Evolutionary conservation across 768 basidiomycete species (phyloP).

Genomic region (Clitopilus hobsonii): DNA sequence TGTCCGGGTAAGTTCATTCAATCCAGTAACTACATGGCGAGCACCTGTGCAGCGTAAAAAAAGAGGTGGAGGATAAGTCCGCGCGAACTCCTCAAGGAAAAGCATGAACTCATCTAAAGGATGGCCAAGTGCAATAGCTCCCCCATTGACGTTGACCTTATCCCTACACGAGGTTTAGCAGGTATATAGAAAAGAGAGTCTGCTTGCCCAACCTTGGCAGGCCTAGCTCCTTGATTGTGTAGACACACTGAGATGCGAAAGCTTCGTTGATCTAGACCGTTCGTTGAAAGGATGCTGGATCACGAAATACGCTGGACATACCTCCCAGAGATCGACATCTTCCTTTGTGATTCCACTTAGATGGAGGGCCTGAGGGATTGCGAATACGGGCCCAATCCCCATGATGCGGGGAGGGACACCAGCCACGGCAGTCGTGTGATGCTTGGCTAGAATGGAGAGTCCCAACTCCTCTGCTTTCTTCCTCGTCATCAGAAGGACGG

Average conservation of each 20-base stretch:
- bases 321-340: conserved; percentile 82
- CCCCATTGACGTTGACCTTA: conserved; percentile 84
- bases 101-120: conserved; percentile 71
- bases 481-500: conserved; percentile 77
- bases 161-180: too few relatives aligned
- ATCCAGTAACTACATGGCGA: conserved; percentile 79
- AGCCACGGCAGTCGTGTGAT: conserved; percentile 66
- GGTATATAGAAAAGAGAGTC: neutral
- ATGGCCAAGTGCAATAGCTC: conserved; percentile 84
- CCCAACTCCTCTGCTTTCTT: conserved; percentile 74
- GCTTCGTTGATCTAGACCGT: conserved; percentile 78
- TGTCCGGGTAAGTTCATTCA: conserved; percentile 67
- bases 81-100: too few relatives aligned
- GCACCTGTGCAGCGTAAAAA: conserved; percentile 74
- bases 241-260: conserved; percentile 80
- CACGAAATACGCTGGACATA: conserved; percentile 17
- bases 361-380: conserved; percentile 76
- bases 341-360: conserved; percentile 57
- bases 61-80: too few relatives aligned
- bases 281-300: conserved; percentile 1
- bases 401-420: conserved; percentile 81
- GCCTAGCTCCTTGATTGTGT: conserved; percentile 61
- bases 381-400: conserved; percentile 82
- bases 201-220: conserved; percentile 47
- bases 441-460: conserved; percentile 70